phyloP scores from a whole-genome alignment of 768 basidiomycete species.

The Mycena epipterygia region DNA sequence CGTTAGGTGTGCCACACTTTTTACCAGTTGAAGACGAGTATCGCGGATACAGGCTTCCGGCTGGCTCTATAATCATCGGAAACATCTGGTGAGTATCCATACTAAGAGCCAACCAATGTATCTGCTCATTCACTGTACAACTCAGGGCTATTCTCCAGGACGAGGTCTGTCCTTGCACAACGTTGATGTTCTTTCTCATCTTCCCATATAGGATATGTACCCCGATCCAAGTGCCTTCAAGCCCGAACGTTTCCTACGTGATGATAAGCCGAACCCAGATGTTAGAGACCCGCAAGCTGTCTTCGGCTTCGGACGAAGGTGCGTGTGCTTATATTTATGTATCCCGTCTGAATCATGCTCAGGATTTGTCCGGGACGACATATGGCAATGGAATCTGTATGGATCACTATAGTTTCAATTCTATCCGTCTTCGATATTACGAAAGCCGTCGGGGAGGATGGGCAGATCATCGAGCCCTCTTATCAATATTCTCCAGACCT shows the following conservation, averaged over 20 bases:
- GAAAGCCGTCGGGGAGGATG: not conserved
- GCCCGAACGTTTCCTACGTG: constrained; percentile 53
- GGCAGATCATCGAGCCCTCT: constrained; percentile 43
- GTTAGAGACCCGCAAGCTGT: constrained; percentile 27
- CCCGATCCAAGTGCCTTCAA: constrained; percentile 51
- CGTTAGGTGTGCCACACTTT: constrained; percentile 9
- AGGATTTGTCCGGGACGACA: constrained; percentile 32
- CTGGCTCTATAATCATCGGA: constrained; percentile 42
- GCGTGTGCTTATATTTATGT: not conserved
- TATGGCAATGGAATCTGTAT: not conserved
- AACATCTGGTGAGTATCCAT: constrained; percentile 43
- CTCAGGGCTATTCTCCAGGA: constrained; percentile 31
- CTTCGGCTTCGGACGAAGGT: constrained; percentile 42
- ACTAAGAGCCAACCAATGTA: not conserved
- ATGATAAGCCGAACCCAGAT: constrained; percentile 35
- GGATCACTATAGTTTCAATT: constrained; percentile 16
- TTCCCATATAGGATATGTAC: constrained; percentile 39
- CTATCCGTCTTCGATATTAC: constrained; percentile 15
- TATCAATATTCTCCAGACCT: not conserved
- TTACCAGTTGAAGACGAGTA: constrained; percentile 40
- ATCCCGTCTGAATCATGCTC: not conserved
- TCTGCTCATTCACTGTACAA: no score
- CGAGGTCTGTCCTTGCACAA: no score
- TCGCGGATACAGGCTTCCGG: constrained; percentile 45
- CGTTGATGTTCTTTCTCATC: not conserved